These are phyloP conservation scores for Pyricularia pennisetigena DNA, from an alignment of 2,329 filamentous ascomycete genomes.

Conservation along the genomic window DNA sequence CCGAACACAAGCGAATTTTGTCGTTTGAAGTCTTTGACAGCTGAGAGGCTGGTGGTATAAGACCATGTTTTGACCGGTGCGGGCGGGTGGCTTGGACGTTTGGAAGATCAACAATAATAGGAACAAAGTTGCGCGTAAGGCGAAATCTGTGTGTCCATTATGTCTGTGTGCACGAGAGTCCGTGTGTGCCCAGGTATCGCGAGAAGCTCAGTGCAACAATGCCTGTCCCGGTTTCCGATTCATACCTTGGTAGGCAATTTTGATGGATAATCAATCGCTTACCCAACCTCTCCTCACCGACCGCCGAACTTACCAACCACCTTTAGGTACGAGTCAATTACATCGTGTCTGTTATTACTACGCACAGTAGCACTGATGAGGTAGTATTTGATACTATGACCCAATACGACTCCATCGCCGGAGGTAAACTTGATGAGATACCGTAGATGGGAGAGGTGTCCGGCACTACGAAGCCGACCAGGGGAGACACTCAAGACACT, in stretches of 20 bases:
- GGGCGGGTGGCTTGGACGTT: neutral
- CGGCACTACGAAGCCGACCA: neutral
- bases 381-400: neutral
- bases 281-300: neutral
- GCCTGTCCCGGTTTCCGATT: neutral
- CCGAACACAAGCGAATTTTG: neutral
- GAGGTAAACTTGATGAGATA: neutral
- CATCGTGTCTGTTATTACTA: too few relatives aligned
- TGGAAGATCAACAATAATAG: neutral
- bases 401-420: neutral
- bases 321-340: too few relatives aligned
- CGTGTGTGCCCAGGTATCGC: neutral
- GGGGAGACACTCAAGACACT: neutral
- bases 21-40: neutral
- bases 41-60: neutral
- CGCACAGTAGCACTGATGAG: neutral
- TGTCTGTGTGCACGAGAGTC: neutral
- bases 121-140: neutral
- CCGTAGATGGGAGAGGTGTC: neutral
- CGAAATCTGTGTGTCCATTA: neutral
- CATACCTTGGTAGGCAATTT: too few relatives aligned
- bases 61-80: neutral
- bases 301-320: neutral
- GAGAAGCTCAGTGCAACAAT: neutral
- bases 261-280: too few relatives aligned